Evolutionary conservation across 2,329 filamentous ascomycete species (phyloP), one percentile per base, ranked within the genome.

Genomic region (Cyphellophora europaea): DNA sequence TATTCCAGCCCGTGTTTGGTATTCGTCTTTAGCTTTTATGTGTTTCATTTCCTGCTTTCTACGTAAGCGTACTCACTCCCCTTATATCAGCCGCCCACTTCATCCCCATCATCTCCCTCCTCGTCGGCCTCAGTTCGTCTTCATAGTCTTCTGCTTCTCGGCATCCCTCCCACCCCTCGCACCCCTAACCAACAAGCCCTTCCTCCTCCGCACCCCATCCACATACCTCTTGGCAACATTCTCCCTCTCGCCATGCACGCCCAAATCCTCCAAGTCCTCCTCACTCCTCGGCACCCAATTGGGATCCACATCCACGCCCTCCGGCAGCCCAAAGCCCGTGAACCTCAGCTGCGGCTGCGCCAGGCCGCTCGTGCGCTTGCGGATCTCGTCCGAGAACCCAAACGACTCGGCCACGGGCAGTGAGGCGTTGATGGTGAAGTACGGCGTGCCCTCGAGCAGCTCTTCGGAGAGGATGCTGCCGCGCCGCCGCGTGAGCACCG

Each of bases 251-350:
- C 85, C 91, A 55, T 89, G 66, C 67, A 96, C 89, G 16, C 91
- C 91, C 41, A 98, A 63, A 66, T 98, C 91, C 68, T 98, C 91
- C 33, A 98, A 62, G 53, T 98, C 86, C 56, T 96, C 91, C 55
- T 96, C 91, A 0, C 89, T 96, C 46, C 86, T 87, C 1, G 91
- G 91, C 30, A 93, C 87, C 91, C 91, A 98, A 65, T 93, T 93
- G 0, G 91, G 91, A 65, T 98, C 91, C 61, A 95, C 82, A 56
- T 96, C 87, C 13, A 33, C 38, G 8, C 29, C 38, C 23, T 49
- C 48, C 2, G 96, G 68, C 49, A 93, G 74, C 59, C 95, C 86
- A 54, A 88, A 98, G 1, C 91, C 91, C 5, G 84, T 76, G 55
- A 96, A 98, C 42, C 93, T 81, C 23, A 98, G 71, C 67, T 96